Evolutionary conservation across 2,329 filamentous ascomycete genomes (phyloP), one percentile per base, ranked within the genome.

Genomic region (Colletotrichum sidae): DNA sequence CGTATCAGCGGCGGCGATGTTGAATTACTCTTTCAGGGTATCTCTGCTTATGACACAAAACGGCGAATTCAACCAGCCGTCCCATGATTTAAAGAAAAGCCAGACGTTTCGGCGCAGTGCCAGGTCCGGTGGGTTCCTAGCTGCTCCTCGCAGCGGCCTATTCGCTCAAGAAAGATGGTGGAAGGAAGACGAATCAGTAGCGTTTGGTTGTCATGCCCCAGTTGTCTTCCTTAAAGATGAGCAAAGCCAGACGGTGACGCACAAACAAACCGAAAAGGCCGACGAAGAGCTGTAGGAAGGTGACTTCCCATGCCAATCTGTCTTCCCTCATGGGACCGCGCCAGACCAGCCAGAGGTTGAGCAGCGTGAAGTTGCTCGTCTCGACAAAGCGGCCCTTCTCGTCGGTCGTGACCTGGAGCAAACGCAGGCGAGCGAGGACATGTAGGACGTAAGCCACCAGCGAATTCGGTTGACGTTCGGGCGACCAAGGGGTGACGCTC

Each of bases 271-370:
- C 96, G 46, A 93, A 80, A n/a, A 96, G 76, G 8, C 96, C 96
- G 68, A 92, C 86, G 5, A 84, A 77, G 13, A 88, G 81, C 82
- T 99, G 96, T 78, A 97, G 86, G n/a, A 80, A 80, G 50, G 96
- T 86, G 67, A 99, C 85, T 76, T 96, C 93, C 74, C 88, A 82
- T 34, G 93, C 92, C 58, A 99, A 83, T 50, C 88, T 85, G 78
- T 97, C 92, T 77, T 99, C 96, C 68, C 92, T 87, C 84, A 97
- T 87, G 3, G 96, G 94, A 0, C 96, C 96, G 76, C 94, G 90
- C 92, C 94, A 97, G 55, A 98, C 92, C 68, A 99, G 83, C 95
- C 95, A 99, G 60, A 99, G 85, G 76, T 99, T 99, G 70, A 99
- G 84, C 52, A 99, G 86, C 8, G 96, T 99, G 68, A 99, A 86